These are phyloP conservation scores for Diplotaxis tenuifolia DNA, from an alignment of 345 rosid genomes.

Conservation along the genomic window DNA sequence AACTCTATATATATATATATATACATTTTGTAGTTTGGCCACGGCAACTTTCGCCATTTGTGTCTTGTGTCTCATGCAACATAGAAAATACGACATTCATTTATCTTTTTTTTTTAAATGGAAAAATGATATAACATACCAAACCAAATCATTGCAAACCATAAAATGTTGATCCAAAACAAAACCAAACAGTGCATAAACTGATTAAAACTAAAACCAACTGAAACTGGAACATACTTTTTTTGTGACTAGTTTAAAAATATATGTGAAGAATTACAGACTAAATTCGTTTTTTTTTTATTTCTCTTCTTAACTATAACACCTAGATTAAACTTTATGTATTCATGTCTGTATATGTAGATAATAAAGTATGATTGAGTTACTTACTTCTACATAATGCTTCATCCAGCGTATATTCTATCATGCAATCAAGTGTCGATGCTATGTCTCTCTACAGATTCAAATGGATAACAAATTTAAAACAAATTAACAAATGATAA, in stretches of 20 bases:
- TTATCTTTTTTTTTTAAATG: neutral
- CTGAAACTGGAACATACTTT: neutral
- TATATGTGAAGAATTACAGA: neutral
- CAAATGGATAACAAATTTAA: neutral
- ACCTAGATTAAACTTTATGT: neutral
- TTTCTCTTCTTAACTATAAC: neutral
- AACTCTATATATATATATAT: too few relatives aligned
- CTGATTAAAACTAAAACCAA: neutral
- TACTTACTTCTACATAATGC: constrained; percentile 24
- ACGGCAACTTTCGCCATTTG: neutral
- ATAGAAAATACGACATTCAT: neutral
- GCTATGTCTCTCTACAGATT: neutral
- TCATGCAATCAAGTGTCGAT: constrained; percentile 7
- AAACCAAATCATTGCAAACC: too few relatives aligned
- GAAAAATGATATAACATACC: neutral
- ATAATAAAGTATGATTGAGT: neutral
- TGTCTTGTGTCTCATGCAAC: neutral
- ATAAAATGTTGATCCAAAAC: neutral
- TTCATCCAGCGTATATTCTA: neutral
- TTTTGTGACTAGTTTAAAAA: neutral
- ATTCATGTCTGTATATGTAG: neutral
- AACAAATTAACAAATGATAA: neutral
- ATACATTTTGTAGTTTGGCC: neutral
- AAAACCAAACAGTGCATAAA: neutral
- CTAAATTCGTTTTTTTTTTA: neutral